Percentiles rank a stretch among this genome's conserved stretches.
Conservation (phyloP, 192 early-diverging fungal genomes). For the Linderina pennispora region DNA sequence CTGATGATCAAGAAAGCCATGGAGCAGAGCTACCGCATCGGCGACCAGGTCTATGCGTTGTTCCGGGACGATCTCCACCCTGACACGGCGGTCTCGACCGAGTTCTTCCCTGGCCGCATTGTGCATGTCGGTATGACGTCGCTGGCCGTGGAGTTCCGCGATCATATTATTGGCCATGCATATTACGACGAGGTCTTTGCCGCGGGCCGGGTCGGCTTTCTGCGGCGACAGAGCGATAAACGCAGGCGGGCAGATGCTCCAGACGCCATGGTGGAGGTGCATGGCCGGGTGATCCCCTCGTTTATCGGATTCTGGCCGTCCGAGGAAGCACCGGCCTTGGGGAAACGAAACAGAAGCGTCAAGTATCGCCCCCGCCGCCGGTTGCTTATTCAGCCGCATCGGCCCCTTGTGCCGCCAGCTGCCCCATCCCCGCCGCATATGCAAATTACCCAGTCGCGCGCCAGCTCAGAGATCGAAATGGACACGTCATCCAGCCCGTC, state of each 20-base stretch:
- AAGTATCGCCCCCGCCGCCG: constrained; percentile 28
- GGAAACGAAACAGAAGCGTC: constrained; percentile 23
- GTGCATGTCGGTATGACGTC: constrained; percentile 13
- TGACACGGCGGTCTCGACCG: constrained; percentile 28
- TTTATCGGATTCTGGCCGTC: constrained; percentile 43
- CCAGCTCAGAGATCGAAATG: constrained; percentile 35
- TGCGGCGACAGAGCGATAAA: constrained; percentile 25
- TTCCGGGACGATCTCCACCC: constrained; percentile 27
- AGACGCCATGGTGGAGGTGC: constrained; percentile 16
- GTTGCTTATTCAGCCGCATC: constrained; percentile 8
- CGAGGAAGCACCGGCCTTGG: constrained; percentile 15
- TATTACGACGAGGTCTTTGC: constrained; percentile 46
- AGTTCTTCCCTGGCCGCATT: constrained; percentile 33
- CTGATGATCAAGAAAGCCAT: constrained; percentile 28
- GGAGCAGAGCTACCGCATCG: constrained; percentile 25
- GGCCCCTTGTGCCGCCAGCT: background rate
- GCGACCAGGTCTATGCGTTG: constrained; percentile 42
- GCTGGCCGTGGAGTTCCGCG: constrained; percentile 22
- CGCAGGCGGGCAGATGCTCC: constrained; percentile 2
- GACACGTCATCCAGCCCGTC: constrained; percentile 18
- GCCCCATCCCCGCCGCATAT: too few relatives aligned
- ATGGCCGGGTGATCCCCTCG: constrained; percentile 20
- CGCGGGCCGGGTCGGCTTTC: constrained; percentile 30
- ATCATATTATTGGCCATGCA: constrained; percentile 25
- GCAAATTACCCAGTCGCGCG: background rate